phyloP scores from a whole-genome alignment of 176 grass and related monocot genomes.

The Thinopyrum elongatum region DNA sequence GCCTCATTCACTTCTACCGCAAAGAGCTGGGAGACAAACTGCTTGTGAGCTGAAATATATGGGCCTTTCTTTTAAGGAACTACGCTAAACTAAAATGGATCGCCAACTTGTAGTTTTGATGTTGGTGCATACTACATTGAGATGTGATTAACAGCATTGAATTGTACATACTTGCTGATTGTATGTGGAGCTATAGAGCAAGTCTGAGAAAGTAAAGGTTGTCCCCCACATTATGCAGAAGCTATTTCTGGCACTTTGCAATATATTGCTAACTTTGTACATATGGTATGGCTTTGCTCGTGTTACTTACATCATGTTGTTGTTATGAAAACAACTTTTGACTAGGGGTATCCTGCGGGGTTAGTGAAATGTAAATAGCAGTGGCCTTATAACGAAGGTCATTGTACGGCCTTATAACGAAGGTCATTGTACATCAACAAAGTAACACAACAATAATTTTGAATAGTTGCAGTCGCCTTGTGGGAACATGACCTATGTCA shows the following conservation, averaged over 20 bases:
- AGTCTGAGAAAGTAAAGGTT: background rate
- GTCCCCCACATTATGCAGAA: background rate
- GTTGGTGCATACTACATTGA: background rate
- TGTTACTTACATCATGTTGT: background rate
- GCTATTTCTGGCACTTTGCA: no score
- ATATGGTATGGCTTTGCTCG: background rate
- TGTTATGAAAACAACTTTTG: no score
- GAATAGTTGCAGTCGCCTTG: no score
- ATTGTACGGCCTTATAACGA: no score
- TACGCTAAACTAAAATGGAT: background rate
- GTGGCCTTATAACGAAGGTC: no score
- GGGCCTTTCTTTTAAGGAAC: background rate
- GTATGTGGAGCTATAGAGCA: background rate
- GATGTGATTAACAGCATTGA: background rate
- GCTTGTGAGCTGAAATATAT: conserved; percentile 30
- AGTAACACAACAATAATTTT: no score
- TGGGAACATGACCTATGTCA: no score
- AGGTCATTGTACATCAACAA: no score
- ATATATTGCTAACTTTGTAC: conserved; percentile 2
- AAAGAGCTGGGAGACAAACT: conserved; percentile 81
- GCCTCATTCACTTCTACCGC: conserved; percentile 87
- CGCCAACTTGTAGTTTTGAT: background rate
- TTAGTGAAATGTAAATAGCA: no score
- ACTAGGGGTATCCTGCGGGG: no score
- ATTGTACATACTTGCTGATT: conserved; percentile 28